Base-by-base conservation (phyloP, 106 monocot species). In the Allium fistulosum region DNA sequence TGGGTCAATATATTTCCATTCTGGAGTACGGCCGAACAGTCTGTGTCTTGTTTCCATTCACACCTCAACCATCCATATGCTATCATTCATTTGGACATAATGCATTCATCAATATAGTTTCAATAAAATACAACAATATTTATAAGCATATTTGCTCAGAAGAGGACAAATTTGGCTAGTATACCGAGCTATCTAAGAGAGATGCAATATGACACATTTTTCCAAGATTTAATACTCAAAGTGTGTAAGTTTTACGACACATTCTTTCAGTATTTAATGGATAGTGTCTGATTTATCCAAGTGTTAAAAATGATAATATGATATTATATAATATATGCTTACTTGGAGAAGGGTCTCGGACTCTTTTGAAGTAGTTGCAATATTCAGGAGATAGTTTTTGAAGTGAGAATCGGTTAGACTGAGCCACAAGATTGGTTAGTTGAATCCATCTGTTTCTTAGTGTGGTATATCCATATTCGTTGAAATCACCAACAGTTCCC, bases 41-140 rank as follows among this genome's bases (percentile, higher is more conserved):
- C 85, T 46, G 11, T 49, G 26, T 88, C 92, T 69, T 85, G 83
- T 45, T 81, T 80, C 61, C 17, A 56, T 72, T 93, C 85, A 67
- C 92, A 93, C 62, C 83, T 93, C 63, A 93, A 15, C 88, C 88
- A 93, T 14, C 76, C 92, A 71, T 88, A 93, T 61, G 88, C 92
- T 92, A 80, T 53, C 12, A 50, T 67, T 10, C 17, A 37, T 37
- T 37, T 37, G 37, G 37, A 37, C 37, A 37, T 37, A 37, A 37
- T 5, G 37, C 37, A 37, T 37, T 37, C 37, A 37, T 37, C 37
- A 37, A 37, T 37, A 37, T 37, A 37, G 37, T 37, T 37, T 37
- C 2, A 9, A 16, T 59, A 37, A 37, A 22, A 9, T 16, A 59
- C 58, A 16, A 59, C 58, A 59, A 10, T 59, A 22, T 7, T 16